A percentile compares a stretch with the other conserved stretches of the same genome.
Evolutionary conservation across 768 basidiomycete genomes (phyloP).

Genomic region (Agrocybe pediades): DNA sequence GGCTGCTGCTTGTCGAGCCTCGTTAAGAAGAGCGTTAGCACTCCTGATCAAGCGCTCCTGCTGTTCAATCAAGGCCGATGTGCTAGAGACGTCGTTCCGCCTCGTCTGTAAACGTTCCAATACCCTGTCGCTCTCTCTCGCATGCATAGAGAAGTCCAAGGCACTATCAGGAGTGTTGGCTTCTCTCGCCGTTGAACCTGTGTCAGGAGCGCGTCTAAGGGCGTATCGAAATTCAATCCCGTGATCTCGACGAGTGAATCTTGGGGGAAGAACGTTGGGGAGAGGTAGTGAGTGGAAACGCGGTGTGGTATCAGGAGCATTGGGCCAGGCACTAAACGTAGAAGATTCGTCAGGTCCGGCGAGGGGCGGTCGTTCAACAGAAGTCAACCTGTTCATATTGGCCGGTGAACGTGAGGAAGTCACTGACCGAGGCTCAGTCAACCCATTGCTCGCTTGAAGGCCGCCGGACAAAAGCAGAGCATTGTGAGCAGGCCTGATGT

Average conservation of each 20-base stretch:
- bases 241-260: slow-evolving; percentile 13
- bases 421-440: not conserved
- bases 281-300: slow-evolving; percentile 1
- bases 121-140: slow-evolving; percentile 14
- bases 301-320: not conserved
- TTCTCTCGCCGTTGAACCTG: slow-evolving; percentile 22
- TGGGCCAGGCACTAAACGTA: not conserved
- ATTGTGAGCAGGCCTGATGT: slow-evolving; percentile 42
- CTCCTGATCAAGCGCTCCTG: not conserved
- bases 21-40: not conserved
- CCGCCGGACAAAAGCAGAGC: slow-evolving; percentile 34
- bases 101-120: slow-evolving; percentile 1
- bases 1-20: not conserved
- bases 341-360: not conserved
- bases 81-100: not conserved
- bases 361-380: not conserved
- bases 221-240: slow-evolving; percentile 5
- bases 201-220: slow-evolving; percentile 1
- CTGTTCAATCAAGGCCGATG: not conserved
- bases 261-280: slow-evolving; percentile 12
- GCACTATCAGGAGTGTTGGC: slow-evolving; percentile 3
- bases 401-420: not conserved
- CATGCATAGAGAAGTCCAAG: not conserved
- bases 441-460: not conserved
- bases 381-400: not conserved